Base-by-base conservation (phyloP, 257 asterid genomes). In the Gardenia jasminoides region DNA sequence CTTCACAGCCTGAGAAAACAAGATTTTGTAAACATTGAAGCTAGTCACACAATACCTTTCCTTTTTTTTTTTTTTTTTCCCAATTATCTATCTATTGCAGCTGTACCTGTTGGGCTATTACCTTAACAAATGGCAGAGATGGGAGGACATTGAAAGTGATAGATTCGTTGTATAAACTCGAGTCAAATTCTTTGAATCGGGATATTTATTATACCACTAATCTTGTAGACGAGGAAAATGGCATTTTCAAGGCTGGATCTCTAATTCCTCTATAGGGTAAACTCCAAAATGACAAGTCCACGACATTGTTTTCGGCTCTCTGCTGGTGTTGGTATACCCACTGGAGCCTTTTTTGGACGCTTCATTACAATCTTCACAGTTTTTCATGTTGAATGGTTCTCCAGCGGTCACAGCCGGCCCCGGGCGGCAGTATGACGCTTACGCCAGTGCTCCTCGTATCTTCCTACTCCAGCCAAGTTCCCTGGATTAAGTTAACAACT, bases 291-390 rank as follows among this genome's bases (percentile, higher is more conserved):
- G 41, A 36, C 41, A 36, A 36, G 41, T 36, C 41, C 41, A 36
- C 41, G 4, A 36, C 44, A 39, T 52, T 52, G 31, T 52, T 74
- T 54, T 56, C 24, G 46, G 76, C 28, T 15, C 16, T 16, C n/a
- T n/a, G n/a, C n/a, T n/a, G n/a, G n/a, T 22, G 46, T 46, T 2
- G 20, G 13, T 22, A 54, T 11, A 36, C n/a, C 15, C 39, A 0
- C 22, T 74, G 67, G 69, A 56, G 62, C 62, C 59, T 64, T 65
- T 76, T 76, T 76, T 76, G 80, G 69, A 74, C 19, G 69, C 50
- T 56, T 46, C 43, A 31, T 3, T 9, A 41, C 12, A 47, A 17
- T 56, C 1, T 12, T 36, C n/a, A 36, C 41, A 36, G 41, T 36
- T 36, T 36, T 36, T 36, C 4, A 36, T 3, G 48, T 67, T 66